Conservation (phyloP, 2,329 filamentous ascomycete species). For the Zymoseptoria brevis region DNA sequence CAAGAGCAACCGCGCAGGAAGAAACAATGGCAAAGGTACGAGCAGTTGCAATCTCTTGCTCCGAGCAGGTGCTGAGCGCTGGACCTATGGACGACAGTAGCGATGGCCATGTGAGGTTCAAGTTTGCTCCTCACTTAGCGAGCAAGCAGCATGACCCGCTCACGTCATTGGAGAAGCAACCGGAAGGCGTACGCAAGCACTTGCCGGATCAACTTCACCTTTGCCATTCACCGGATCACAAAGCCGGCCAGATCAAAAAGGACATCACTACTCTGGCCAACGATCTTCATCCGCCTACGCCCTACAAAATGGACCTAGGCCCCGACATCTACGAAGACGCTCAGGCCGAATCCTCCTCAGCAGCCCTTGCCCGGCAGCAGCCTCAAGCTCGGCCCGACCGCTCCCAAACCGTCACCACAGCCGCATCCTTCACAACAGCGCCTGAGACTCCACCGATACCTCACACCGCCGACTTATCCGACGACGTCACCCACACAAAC, state of each 20-base stretch:
- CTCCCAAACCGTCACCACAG: neutral
- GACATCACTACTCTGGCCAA: neutral
- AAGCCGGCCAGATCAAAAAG: neutral
- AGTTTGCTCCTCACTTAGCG: neutral
- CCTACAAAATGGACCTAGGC: slow-evolving; percentile 2
- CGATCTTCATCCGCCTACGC: neutral
- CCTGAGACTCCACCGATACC: neutral
- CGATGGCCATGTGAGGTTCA: neutral
- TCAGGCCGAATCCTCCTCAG: slow-evolving; percentile 3
- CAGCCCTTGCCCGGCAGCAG: neutral
- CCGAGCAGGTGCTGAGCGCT: neutral
- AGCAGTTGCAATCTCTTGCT: neutral
- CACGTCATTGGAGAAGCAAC: neutral
- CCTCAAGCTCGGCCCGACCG: neutral
- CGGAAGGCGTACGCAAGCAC: neutral
- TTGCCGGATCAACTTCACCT: neutral
- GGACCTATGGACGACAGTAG: neutral
- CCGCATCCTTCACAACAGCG: neutral
- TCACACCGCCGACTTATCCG: neutral
- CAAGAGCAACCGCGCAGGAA: neutral
- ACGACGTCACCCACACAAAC: neutral
- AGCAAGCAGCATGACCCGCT: neutral
- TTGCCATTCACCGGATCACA: neutral
- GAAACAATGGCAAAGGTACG: neutral
- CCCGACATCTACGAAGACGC: slow-evolving; percentile 1